Conservation (phyloP, 164 flowering plant species). For the Berberis thunbergii region DNA sequence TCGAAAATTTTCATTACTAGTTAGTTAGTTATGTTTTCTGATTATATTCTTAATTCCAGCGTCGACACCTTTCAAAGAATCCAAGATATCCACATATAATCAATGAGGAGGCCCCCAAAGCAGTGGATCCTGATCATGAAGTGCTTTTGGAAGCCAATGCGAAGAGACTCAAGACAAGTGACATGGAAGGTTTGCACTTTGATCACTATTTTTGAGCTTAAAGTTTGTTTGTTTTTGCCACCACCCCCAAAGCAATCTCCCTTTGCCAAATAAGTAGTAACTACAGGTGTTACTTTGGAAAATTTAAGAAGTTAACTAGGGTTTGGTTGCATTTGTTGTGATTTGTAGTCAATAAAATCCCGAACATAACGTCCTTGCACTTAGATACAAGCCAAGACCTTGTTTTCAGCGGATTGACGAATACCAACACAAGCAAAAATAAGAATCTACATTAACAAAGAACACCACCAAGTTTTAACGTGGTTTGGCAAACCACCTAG, state of each 20-base stretch:
- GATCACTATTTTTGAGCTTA: not conserved
- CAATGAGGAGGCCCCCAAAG: slow-evolving; percentile 37
- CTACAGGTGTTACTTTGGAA: not conserved
- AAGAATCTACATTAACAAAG: too few species aligned
- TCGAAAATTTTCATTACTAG: not conserved
- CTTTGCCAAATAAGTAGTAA: not conserved
- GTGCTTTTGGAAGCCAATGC: slow-evolving; percentile 13
- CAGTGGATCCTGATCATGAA: slow-evolving; percentile 18
- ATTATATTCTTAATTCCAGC: slow-evolving; percentile 32
- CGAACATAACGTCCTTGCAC: too few species aligned
- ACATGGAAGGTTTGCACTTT: slow-evolving; percentile 58
- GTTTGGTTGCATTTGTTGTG: too few species aligned
- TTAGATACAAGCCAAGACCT: too few species aligned
- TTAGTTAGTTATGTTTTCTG: slow-evolving; percentile 6
- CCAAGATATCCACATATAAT: slow-evolving; percentile 64
- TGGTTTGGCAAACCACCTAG: too few species aligned
- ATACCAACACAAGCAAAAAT: too few species aligned
- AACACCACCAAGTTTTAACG: too few species aligned
- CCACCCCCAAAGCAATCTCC: not conserved
- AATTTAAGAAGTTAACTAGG: too few species aligned
- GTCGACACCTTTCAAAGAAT: slow-evolving; percentile 20
- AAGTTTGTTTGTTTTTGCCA: not conserved
- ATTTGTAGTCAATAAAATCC: too few species aligned
- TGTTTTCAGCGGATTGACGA: too few species aligned
- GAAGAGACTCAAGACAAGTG: slow-evolving; percentile 15